Evolutionary conservation across 371 early-diverging fungal species (phyloP), one percentile per base, ranked within the genome.

Genomic region (Caulochytrium protostelioides): DNA sequence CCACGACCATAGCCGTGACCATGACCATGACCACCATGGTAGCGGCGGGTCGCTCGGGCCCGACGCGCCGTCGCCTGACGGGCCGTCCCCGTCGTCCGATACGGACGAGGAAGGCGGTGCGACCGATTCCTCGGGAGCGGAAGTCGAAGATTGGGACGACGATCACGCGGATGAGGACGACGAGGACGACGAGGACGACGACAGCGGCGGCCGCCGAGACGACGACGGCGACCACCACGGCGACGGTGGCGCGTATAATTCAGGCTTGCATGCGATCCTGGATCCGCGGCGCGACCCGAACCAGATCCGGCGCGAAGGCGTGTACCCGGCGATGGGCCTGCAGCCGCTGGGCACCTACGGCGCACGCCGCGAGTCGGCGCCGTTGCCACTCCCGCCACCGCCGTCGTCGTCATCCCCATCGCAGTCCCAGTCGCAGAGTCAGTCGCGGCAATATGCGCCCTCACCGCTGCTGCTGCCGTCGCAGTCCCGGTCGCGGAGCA

Each of bases 221-320:
- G 55, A 42, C 3, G 47, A 43, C 14, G 45, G 43, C 6, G 54
- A 59, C n/a, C 67, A 66, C 31, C 65, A 68, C 22, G 64, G 59
- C 32, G 60, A 63, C 18, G 59, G 59, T 18, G 61, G 52, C 8
- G 40, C 42, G 14, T 47, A n/a, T n/a, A n/a, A n/a, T n/a, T n/a
- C 6, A 14, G n/a, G n/a, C n/a, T n/a, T n/a, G n/a, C n/a, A n/a
- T n/a, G n/a, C n/a, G n/a, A n/a, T n/a, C n/a, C n/a, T n/a, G n/a
- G n/a, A n/a, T n/a, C n/a, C n/a, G n/a, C n/a, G n/a, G n/a, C n/a
- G n/a, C n/a, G n/a, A n/a, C n/a, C n/a, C n/a, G n/a, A n/a, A n/a
- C n/a, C n/a, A n/a, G n/a, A n/a, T n/a, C n/a, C n/a, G n/a, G n/a
- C n/a, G 16, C 34, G 10, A 39, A 19, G 17, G 25, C 20, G 12